These are phyloP conservation scores for Chaetomium cochliodes DNA, from an alignment of 495 filamentous ascomycete species.

Conservation along the genomic window DNA sequence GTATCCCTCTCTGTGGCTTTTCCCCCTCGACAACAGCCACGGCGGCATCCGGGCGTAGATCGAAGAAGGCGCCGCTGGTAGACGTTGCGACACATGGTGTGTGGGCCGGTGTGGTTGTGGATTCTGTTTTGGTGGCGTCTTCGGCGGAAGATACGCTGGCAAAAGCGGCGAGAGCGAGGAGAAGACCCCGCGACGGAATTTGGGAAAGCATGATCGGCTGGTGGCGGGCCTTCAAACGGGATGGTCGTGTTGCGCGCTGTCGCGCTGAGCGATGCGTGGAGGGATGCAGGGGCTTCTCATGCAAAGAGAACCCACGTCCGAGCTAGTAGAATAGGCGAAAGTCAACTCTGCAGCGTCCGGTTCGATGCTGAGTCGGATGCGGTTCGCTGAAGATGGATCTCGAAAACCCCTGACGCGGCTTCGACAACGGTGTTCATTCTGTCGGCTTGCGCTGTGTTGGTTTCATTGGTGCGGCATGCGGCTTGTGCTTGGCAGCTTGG, in stretches of 20 bases:
- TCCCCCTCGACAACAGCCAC: slow-evolving; percentile 53
- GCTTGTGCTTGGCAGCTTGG: slow-evolving; percentile 1
- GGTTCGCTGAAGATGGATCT: slow-evolving; percentile 1
- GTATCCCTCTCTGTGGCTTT: slow-evolving; percentile 55
- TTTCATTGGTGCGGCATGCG: not conserved
- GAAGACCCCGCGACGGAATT: slow-evolving; percentile 12
- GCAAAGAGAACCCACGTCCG: not conserved
- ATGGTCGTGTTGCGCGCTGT: slow-evolving; percentile 18
- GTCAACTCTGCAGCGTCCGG: not conserved
- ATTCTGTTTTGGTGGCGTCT: slow-evolving; percentile 21
- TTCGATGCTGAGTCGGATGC: not conserved
- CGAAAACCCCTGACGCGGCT: slow-evolving; percentile 2
- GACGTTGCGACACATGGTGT: slow-evolving; percentile 80
- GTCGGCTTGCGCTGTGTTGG: not conserved
- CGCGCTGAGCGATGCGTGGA: slow-evolving; percentile 20
- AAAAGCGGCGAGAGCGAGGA: slow-evolving; percentile 29
- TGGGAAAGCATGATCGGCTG: slow-evolving; percentile 27
- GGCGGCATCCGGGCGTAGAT: slow-evolving; percentile 73
- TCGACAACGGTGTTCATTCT: not conserved
- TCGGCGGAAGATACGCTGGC: slow-evolving; percentile 23
- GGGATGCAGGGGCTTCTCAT: slow-evolving; percentile 14
- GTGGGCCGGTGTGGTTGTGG: slow-evolving; percentile 34
- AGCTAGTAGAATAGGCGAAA: not conserved
- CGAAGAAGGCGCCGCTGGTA: slow-evolving; percentile 79
- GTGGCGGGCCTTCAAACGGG: not conserved